These are phyloP conservation scores for Saturnispora sanitii DNA, from an alignment of 805 yeast genomes.

Conservation along the genomic window DNA sequence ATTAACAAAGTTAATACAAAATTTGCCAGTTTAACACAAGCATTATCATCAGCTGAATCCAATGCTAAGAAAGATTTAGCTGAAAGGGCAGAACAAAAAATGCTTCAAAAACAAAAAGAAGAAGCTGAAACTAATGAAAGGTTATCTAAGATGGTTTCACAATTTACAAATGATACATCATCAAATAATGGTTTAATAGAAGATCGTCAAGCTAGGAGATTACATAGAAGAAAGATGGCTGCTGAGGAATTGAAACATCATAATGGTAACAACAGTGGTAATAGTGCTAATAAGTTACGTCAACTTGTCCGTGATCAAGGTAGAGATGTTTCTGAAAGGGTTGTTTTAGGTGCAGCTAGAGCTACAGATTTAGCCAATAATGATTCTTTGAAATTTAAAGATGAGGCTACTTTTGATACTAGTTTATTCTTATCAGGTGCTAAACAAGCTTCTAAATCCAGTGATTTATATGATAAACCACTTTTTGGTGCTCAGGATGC, in stretches of 20 bases:
- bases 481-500: slow-evolving; percentile 46
- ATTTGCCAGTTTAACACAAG: too few relatives aligned
- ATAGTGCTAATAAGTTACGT: slow-evolving; percentile 34
- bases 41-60: slow-evolving; percentile 45
- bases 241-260: slow-evolving; percentile 42
- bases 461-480: slow-evolving; percentile 49
- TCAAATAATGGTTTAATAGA: slow-evolving; percentile 2
- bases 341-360: slow-evolving; percentile 41
- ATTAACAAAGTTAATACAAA: slow-evolving; percentile 34
- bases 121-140: slow-evolving; percentile 39
- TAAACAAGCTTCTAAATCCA: slow-evolving; percentile 27
- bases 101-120: too few relatives aligned
- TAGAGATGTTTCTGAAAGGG: slow-evolving; percentile 47
- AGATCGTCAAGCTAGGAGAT: slow-evolving; percentile 31
- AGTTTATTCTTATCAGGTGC: slow-evolving; percentile 39
- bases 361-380: too few relatives aligned
- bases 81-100: slow-evolving; percentile 39
- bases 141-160: slow-evolving; percentile 39
- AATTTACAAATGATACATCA: slow-evolving; percentile 24
- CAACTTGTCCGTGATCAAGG: slow-evolving; percentile 35
- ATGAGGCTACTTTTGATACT: slow-evolving; percentile 44
- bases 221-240: slow-evolving; percentile 36
- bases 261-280: slow-evolving; percentile 31
- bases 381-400: slow-evolving; percentile 14
- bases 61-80: slow-evolving; percentile 43